Evolutionary conservation across 2,329 filamentous ascomycete genomes (phyloP), one percentile per base, ranked within the genome.

Genomic region (Trichothecium roseum): DNA sequence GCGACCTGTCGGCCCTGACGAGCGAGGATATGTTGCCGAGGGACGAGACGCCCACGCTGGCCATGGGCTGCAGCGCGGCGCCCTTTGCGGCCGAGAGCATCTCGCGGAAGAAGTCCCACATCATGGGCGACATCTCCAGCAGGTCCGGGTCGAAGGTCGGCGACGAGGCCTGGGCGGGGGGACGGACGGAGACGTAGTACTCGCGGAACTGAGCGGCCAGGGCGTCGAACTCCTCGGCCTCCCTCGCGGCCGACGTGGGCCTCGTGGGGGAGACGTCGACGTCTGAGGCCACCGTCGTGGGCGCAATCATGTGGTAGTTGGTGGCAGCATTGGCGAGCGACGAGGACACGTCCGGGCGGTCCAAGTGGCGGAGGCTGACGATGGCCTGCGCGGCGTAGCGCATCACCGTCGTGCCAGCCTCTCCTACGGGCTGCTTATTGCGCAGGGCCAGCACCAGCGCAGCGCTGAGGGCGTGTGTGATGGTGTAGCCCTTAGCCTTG

Each of bases 401-500:
- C 33, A 35, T 15, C 7, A 5, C 15, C 5, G 6, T 28, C 12
- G 12, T 8, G 20, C 4, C 14, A 3, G 8, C 14, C n/a, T 24
- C 10, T 8, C 16, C 8, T 10, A 10, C 20, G 6, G 10, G 20
- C 33, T 35, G 22, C 13, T 12, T 6, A 35, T 35, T 13, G 7
- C 24, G 20, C 26, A 35, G 33, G 13, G 33, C 33, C 4, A 35
- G 20, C 4, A 27, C 24, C 6, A 28, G 16, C 5, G 14, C 33
- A 12, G 33, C 33, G 16, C 22, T 35, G 33, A 35, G 7, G 33
- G 24, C 33, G 27, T 35, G 33, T 3, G 33, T 35, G 5, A 28
- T 6, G 3, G 33, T 35, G n/a, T n/a, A 17, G 18, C 33, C 22
- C 15, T 28, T 6, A 8, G 27, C 22, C 22, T 35, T 35, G 22